Percentiles rank a stretch among this genome's conserved stretches.
These are phyloP conservation scores for Exidia glandulosa DNA, from an alignment of 768 basidiomycete genomes.

Conservation along the genomic window DNA sequence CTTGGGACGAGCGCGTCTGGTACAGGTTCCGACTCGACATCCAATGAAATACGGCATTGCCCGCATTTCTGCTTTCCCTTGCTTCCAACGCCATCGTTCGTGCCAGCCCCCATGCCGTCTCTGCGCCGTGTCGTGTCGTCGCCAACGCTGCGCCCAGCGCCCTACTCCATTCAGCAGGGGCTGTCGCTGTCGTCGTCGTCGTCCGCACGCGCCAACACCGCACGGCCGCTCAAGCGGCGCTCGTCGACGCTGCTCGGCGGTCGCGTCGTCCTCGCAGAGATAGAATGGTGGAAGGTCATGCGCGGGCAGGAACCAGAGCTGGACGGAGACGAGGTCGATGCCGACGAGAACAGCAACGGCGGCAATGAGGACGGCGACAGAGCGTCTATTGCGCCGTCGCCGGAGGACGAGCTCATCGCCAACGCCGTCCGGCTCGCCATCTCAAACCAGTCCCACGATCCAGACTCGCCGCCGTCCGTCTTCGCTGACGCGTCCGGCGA, in stretches of 20 bases:
- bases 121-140: conserved; percentile 70
- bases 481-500: not conserved
- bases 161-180: conserved; percentile 38
- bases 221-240: conserved; percentile 33
- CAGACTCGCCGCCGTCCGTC: not conserved
- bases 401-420: conserved; percentile 1
- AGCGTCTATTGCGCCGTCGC: not conserved
- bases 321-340: not conserved
- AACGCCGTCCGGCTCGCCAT: not conserved
- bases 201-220: conserved; percentile 31
- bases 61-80: not conserved
- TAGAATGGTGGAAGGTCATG: conserved; percentile 79
- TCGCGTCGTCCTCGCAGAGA: conserved; percentile 71
- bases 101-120: conserved; percentile 47
- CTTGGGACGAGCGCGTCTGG: not conserved
- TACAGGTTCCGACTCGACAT: no score
- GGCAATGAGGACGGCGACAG: not conserved
- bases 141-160: conserved; percentile 55
- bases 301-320: conserved; percentile 41
- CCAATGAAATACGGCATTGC: no score
- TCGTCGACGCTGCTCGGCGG: conserved; percentile 29
- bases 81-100: not conserved
- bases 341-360: not conserved
- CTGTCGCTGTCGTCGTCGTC: conserved; percentile 16
- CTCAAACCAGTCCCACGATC: not conserved